Evolutionary conservation across 257 asterid species (phyloP).

Genomic region (Craterostigma plantagineum): DNA sequence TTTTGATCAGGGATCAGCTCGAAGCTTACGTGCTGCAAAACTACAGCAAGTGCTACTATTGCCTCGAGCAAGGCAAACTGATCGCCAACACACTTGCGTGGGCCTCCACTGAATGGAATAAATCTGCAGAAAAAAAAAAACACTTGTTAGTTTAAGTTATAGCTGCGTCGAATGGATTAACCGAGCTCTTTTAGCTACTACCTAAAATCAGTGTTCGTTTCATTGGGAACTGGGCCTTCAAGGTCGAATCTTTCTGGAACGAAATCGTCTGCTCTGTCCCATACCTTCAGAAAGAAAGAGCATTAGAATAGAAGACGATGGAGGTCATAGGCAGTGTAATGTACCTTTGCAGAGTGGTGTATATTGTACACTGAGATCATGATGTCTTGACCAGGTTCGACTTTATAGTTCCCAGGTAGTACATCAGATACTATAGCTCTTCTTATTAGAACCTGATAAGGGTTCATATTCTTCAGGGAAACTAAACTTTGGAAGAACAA

Average conservation of each 20-base stretch:
- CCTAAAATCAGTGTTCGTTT: conserved; percentile 84
- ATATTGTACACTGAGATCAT: conserved; percentile 95
- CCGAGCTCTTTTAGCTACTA: conserved; percentile 9
- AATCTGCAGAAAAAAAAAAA: conserved; percentile 47
- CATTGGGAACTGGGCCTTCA: conserved; percentile 70
- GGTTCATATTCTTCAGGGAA: conserved; percentile 3
- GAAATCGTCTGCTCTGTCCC: conserved; percentile 91
- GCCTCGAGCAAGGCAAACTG: conserved; percentile 93
- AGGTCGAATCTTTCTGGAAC: conserved; percentile 65
- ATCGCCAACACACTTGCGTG: conserved; percentile 94
- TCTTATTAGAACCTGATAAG: conserved; percentile 54
- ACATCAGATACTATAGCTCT: conserved; percentile 68
- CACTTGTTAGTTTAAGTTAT: not conserved
- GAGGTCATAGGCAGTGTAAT: not conserved
- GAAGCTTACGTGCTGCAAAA: conserved; percentile 48
- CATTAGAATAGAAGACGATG: not conserved
- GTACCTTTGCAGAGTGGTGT: conserved; percentile 78
- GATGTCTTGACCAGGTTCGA: conserved; percentile 83
- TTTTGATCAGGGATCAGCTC: conserved; percentile 76
- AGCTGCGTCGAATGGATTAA: not conserved
- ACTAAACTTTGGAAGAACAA: no score
- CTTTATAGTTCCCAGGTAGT: conserved; percentile 85
- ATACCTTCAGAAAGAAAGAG: conserved; percentile 28
- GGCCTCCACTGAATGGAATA: conserved; percentile 94
- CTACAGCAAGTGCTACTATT: conserved; percentile 50